phyloP scores from a whole-genome alignment of 306 rosid genomes.

The Calophaca sinica region DNA sequence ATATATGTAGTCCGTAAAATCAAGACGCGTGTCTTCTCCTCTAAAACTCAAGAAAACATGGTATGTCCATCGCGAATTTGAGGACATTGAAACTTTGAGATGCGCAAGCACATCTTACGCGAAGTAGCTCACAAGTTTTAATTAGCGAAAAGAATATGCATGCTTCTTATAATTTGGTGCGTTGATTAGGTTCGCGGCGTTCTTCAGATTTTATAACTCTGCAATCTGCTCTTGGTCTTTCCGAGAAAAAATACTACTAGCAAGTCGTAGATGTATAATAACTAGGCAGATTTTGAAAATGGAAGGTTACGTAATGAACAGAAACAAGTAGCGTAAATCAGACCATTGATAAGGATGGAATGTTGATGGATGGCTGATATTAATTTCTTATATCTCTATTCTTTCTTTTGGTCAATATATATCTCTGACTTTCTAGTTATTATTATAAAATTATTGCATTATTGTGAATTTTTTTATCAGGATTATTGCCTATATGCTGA shows the following conservation, averaged over 20 bases:
- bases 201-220: background rate
- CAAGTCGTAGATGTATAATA: background rate
- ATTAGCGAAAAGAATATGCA: background rate
- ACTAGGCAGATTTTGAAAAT: slow-evolving; percentile 1
- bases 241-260: slow-evolving; percentile 1
- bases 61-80: background rate
- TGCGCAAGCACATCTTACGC: too few species aligned
- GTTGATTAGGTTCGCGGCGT: too few species aligned
- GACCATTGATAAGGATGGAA: background rate
- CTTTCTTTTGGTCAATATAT: too few species aligned
- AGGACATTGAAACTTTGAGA: too few species aligned
- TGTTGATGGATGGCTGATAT: background rate
- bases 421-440: too few species aligned
- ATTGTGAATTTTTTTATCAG: too few species aligned
- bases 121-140: background rate
- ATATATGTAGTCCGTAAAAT: too few species aligned
- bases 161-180: too few species aligned
- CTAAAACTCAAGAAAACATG: too few species aligned
- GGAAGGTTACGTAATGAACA: background rate
- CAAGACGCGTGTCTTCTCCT: too few species aligned
- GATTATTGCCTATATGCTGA: too few species aligned
- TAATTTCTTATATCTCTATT: background rate
- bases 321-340: background rate
- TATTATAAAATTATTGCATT: too few species aligned
- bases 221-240: background rate